Conservation (phyloP, 2,329 filamentous ascomycete species). For the Trichoderma koningiopsis region DNA sequence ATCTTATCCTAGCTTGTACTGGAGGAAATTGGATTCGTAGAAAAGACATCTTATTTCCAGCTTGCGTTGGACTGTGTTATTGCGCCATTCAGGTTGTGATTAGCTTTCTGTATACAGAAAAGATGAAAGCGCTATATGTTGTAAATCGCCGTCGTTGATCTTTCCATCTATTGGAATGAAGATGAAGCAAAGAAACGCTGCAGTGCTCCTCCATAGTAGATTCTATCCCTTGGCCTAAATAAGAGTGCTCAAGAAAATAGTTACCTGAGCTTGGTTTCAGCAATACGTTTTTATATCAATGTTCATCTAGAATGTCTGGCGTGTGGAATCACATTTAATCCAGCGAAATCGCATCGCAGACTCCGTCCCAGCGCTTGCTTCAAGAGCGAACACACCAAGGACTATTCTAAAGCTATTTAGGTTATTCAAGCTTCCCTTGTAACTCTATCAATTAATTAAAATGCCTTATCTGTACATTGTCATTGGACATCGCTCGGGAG, state of each 20-base stretch:
- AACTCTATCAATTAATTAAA: rapidly evolving
- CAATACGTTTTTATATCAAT: not conserved
- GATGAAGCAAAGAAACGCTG: not conserved
- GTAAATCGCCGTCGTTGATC: not conserved
- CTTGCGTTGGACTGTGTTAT: not conserved
- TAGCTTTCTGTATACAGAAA: not conserved
- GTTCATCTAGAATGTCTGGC: not conserved
- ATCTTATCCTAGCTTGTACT: not conserved
- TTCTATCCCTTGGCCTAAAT: not conserved
- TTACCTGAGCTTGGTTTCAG: too few relatives aligned
- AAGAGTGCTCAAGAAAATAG: not conserved
- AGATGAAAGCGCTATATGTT: not conserved
- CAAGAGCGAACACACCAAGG: not conserved
- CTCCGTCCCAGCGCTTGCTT: not conserved
- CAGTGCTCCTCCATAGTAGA: not conserved
- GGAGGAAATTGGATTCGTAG: not conserved
- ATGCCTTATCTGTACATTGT: too few relatives aligned
- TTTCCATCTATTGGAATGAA: not conserved
- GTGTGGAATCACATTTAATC: not conserved
- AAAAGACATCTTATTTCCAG: not conserved
- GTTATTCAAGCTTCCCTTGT: not conserved
- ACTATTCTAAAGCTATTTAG: not conserved
- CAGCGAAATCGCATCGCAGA: not conserved
- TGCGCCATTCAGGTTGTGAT: not conserved
- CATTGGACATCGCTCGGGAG: too few relatives aligned